These are phyloP conservation scores for Thalassiosira sp. DNA, from an alignment of 352 stramenopile genomes.

Conservation along the genomic window DNA sequence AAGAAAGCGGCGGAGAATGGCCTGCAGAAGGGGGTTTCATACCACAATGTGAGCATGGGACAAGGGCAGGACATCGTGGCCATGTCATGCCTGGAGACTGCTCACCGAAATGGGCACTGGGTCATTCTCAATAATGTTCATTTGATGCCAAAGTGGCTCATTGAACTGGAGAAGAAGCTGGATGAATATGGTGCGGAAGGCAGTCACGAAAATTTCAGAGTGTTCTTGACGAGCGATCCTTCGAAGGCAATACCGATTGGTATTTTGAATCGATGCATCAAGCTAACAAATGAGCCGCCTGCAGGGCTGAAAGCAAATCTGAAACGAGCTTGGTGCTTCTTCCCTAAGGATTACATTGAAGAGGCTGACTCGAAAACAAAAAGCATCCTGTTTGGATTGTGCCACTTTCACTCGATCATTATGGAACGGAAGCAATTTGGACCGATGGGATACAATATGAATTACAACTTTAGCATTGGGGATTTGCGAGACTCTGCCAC, in stretches of 20 bases:
- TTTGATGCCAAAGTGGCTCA: slow-evolving; percentile 94
- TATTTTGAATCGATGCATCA: slow-evolving; percentile 95
- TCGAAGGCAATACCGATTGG: slow-evolving; percentile 93
- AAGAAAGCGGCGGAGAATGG: slow-evolving; percentile 93
- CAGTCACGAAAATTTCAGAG: slow-evolving; percentile 92
- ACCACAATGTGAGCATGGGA: slow-evolving; percentile 97
- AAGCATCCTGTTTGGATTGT: slow-evolving; percentile 95
- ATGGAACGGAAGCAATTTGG: slow-evolving; percentile 98
- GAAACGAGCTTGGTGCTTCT: slow-evolving; percentile 95
- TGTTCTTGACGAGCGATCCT: slow-evolving; percentile 94
- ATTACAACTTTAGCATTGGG: slow-evolving; percentile 96
- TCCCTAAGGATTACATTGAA: slow-evolving; percentile 94
- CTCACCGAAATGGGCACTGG: slow-evolving; percentile 95
- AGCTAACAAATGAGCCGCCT: slow-evolving; percentile 95
- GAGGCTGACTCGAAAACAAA: slow-evolving; percentile 94
- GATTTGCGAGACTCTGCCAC: slow-evolving; percentile 94
- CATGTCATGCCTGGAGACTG: slow-evolving; percentile 92
- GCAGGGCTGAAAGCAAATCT: slow-evolving; percentile 94
- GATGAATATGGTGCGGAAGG: slow-evolving; percentile 92
- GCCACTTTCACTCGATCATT: slow-evolving; percentile 96
- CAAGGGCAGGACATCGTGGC: slow-evolving; percentile 95
- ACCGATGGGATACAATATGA: slow-evolving; percentile 98
- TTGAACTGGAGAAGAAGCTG: slow-evolving; percentile 96
- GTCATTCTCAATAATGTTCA: slow-evolving; percentile 98
- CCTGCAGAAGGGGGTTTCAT: slow-evolving; percentile 94